These are phyloP conservation scores for Schwanniomyces occidentalis DNA, from an alignment of 805 yeast genomes.

Conservation along the genomic window DNA sequence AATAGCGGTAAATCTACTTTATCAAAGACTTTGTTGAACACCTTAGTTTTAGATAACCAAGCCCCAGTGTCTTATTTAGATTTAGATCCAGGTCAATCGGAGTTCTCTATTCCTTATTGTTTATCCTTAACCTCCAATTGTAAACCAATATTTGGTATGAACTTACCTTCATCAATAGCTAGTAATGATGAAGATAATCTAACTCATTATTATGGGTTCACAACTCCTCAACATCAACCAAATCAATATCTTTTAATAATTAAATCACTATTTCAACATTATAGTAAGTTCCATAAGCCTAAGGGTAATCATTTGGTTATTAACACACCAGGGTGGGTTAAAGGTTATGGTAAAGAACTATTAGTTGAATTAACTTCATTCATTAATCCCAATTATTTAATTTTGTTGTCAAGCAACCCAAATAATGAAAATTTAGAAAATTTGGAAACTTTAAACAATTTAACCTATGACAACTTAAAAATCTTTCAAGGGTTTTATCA, in stretches of 20 bases:
- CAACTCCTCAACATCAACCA: slow-evolving; percentile 71
- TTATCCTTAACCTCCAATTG: slow-evolving; percentile 50
- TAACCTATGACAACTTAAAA: slow-evolving; percentile 25
- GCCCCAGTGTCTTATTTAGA: slow-evolving; percentile 57
- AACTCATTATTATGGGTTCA: slow-evolving; percentile 57
- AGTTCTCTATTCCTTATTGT: slow-evolving; percentile 69
- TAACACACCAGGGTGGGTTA: slow-evolving; percentile 90
- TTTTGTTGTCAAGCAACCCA: slow-evolving; percentile 44
- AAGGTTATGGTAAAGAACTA: slow-evolving; percentile 77
- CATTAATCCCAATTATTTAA: slow-evolving; percentile 55
- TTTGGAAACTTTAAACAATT: slow-evolving; percentile 25
- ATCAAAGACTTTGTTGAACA: slow-evolving; percentile 53
- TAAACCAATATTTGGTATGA: slow-evolving; percentile 29
- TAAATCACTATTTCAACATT: slow-evolving; percentile 38
- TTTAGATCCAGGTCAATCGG: slow-evolving; percentile 89
- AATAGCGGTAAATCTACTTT: slow-evolving; percentile 84
- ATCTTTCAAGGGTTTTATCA: slow-evolving; percentile 35
- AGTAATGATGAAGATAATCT: slow-evolving; percentile 10
- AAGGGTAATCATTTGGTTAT: slow-evolving; percentile 49
- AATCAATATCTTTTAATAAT: slow-evolving; percentile 48
- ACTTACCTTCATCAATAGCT: slow-evolving; percentile 19
- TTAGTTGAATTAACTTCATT: slow-evolving; percentile 47
- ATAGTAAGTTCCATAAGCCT: slow-evolving; percentile 14
- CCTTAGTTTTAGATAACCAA: slow-evolving; percentile 30
- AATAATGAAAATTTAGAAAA: slow-evolving; percentile 22